A percentile compares a stretch with the other conserved stretches of the same genome.
These are phyloP conservation scores for Annulohypoxylon nitens DNA, from an alignment of 495 filamentous ascomycete species.

Conservation along the genomic window DNA sequence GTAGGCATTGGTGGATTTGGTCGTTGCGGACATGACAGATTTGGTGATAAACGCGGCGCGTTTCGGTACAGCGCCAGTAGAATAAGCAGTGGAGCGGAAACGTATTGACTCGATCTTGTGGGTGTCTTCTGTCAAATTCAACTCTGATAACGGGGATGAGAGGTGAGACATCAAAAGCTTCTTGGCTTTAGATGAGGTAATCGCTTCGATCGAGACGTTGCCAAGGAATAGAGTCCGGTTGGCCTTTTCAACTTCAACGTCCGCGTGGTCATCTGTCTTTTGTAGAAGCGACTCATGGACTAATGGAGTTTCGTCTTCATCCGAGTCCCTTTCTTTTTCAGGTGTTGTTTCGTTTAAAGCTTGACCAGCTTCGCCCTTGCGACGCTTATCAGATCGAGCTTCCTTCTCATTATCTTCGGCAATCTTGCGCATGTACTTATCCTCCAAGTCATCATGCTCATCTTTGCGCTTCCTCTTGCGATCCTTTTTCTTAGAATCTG, in stretches of 20 bases:
- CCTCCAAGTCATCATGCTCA: slow-evolving; percentile 82
- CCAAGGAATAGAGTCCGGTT: slow-evolving; percentile 91
- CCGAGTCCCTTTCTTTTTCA: slow-evolving; percentile 48
- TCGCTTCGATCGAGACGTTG: slow-evolving; percentile 85
- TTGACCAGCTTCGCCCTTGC: slow-evolving; percentile 56
- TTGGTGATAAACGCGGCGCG: slow-evolving; percentile 89
- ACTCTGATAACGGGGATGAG: slow-evolving; percentile 57
- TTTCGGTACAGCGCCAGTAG: slow-evolving; percentile 80
- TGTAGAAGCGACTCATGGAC: slow-evolving; percentile 65
- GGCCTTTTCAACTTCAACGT: slow-evolving; percentile 82
- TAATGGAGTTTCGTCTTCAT: slow-evolving; percentile 51
- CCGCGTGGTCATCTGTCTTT: slow-evolving; percentile 55
- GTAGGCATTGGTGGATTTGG: slow-evolving; percentile 95
- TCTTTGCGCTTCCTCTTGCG: slow-evolving; percentile 83
- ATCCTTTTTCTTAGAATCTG: slow-evolving; percentile 54
- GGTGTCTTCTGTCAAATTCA: slow-evolving; percentile 59
- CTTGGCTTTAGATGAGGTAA: slow-evolving; percentile 83
- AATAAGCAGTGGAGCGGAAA: slow-evolving; percentile 91
- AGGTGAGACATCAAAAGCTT: slow-evolving; percentile 80
- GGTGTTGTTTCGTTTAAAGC: slow-evolving; percentile 48
- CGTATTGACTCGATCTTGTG: slow-evolving; percentile 90
- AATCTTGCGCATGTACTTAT: slow-evolving; percentile 81
- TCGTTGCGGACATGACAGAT: slow-evolving; percentile 85
- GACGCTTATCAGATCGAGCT: slow-evolving; percentile 58
- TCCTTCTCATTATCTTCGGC: slow-evolving; percentile 62